These are phyloP conservation scores for Fusarium burgessii DNA, from an alignment of 2,329 filamentous ascomycete species.

Conservation along the genomic window DNA sequence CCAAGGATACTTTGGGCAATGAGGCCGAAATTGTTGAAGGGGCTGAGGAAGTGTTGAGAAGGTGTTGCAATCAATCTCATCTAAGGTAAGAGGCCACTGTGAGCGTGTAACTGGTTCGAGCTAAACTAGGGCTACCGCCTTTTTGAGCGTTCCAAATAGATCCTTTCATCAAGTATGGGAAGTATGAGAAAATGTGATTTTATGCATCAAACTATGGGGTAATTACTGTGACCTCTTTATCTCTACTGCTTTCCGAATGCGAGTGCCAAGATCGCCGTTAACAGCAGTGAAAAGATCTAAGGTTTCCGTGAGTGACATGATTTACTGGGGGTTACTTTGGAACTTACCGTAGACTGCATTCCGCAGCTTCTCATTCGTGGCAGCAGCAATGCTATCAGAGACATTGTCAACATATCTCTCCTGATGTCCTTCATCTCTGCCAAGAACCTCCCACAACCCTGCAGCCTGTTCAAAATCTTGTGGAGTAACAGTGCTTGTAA, in stretches of 20 bases:
- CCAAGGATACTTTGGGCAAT: background rate
- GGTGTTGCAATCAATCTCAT: background rate
- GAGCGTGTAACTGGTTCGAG: background rate
- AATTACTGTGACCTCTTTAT: too few relatives aligned
- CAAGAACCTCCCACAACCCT: slow-evolving; percentile 3
- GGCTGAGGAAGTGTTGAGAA: background rate
- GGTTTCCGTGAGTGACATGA: too few relatives aligned
- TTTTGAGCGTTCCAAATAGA: too few relatives aligned
- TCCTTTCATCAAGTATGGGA: too few relatives aligned
- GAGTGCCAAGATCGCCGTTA: too few relatives aligned
- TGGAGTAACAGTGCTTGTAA: background rate
- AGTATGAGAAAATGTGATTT: too few relatives aligned
- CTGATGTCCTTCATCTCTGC: slow-evolving; percentile 1
- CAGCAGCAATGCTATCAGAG: background rate
- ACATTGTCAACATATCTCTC: slow-evolving; percentile 7
- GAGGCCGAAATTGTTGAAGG: background rate
- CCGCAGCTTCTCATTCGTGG: background rate
- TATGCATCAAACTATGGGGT: too few relatives aligned
- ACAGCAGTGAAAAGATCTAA: too few relatives aligned
- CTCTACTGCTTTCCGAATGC: too few relatives aligned
- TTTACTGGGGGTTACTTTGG: too few relatives aligned
- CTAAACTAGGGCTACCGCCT: background rate
- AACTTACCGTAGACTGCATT: too few relatives aligned
- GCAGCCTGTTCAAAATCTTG: slow-evolving; percentile 10
- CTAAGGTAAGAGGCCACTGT: background rate